Conservation (phyloP, 176 grass and related monocot species). For the Triticum turgidum region DNA sequence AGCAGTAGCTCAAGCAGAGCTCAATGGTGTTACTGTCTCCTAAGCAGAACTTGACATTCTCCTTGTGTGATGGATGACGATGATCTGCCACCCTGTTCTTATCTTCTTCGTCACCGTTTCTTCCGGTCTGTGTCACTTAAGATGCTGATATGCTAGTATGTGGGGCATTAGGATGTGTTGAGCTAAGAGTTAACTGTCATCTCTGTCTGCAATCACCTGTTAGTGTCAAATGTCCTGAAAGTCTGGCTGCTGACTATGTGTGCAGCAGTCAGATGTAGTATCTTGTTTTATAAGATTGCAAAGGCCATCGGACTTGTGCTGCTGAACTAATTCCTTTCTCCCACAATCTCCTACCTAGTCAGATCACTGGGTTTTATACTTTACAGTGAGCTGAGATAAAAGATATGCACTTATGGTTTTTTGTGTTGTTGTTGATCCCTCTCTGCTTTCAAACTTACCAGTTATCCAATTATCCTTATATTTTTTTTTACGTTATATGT, state of each 20-base stretch:
- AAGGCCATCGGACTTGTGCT: background rate
- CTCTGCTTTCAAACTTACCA: background rate
- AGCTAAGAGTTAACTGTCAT: background rate
- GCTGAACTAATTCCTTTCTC: background rate
- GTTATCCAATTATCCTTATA: background rate
- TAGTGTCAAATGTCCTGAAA: conserved; percentile 18
- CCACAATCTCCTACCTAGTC: background rate
- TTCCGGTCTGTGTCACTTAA: background rate
- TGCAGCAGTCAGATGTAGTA: background rate
- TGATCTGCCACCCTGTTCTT: background rate
- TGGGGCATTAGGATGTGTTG: background rate
- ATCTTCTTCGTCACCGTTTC: background rate
- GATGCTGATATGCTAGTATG: conserved; percentile 15
- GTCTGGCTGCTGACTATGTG: background rate
- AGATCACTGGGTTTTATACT: background rate
- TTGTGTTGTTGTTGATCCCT: background rate
- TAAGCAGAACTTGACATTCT: conserved; percentile 28
- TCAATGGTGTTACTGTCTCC: conserved; percentile 61
- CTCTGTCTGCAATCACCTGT: background rate
- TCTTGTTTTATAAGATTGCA: background rate
- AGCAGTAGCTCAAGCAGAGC: conserved; percentile 71
- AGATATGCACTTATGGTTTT: background rate
- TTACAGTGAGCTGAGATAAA: background rate
- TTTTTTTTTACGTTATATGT: background rate
- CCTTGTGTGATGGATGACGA: background rate